phyloP scores from a whole-genome alignment of 164 flowering plant species.

The Protea cynaroides region DNA sequence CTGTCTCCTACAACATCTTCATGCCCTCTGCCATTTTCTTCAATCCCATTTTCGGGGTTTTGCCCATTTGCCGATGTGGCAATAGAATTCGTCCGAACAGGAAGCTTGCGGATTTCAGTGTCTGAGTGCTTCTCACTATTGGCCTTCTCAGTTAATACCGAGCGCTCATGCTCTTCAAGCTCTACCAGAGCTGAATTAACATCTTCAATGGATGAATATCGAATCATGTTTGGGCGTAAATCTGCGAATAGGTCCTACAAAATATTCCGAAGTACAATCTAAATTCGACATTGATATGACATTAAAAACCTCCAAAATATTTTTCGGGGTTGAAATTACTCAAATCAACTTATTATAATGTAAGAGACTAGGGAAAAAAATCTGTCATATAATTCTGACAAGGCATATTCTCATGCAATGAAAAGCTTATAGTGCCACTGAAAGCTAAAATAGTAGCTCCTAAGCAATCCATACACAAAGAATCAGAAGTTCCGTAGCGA shows the following conservation, averaged over 20 bases:
- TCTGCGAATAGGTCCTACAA: slow-evolving; percentile 87
- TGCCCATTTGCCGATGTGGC: slow-evolving; percentile 43
- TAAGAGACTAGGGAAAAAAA: not conserved
- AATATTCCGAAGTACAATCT: slow-evolving; percentile 5
- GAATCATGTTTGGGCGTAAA: slow-evolving; percentile 79
- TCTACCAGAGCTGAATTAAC: slow-evolving; percentile 66
- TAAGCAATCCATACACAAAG: not conserved
- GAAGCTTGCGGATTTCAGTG: slow-evolving; percentile 36
- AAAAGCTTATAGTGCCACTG: not conserved
- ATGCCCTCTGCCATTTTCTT: slow-evolving; percentile 59
- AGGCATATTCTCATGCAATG: not conserved
- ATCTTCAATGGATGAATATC: slow-evolving; percentile 79
- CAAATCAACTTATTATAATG: no score
- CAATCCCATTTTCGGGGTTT: slow-evolving; percentile 41
- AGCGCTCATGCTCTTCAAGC: slow-evolving; percentile 77
- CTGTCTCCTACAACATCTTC: slow-evolving; percentile 49
- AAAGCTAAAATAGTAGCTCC: no score
- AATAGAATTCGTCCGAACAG: slow-evolving; percentile 27
- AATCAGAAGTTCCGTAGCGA: not conserved
- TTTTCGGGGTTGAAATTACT: no score
- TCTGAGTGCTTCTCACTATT: slow-evolving; percentile 55
- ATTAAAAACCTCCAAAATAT: no score
- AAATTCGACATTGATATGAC: no score
- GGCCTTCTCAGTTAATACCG: slow-evolving; percentile 41
- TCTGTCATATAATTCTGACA: not conserved